Evolutionary conservation across 2,329 filamentous ascomycete species (phyloP).

Genomic region (Nemania bipapillata): DNA sequence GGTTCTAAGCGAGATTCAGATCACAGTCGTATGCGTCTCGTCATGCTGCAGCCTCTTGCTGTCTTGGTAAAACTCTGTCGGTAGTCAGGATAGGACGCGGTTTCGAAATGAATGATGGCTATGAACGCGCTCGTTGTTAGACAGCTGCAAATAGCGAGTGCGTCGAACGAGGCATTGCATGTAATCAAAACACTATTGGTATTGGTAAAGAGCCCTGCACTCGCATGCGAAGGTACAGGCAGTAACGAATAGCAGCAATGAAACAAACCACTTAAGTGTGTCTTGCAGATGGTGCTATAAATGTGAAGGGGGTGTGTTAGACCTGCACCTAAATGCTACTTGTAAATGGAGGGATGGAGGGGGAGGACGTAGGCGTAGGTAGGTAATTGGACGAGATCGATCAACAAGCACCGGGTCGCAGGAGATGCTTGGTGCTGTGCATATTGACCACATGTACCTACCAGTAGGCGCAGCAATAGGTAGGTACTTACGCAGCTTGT

Average conservation of each 20-base stretch:
- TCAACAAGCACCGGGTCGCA: constrained; percentile 43
- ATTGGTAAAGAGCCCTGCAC: constrained; percentile 5
- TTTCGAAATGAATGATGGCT: not conserved
- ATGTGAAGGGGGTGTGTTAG: constrained; percentile 16
- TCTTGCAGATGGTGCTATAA: constrained; percentile 25
- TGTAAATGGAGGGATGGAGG: constrained; percentile 42
- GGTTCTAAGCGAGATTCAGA: constrained; percentile 15
- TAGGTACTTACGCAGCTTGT: constrained; percentile 17
- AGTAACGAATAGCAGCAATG: constrained; percentile 39
- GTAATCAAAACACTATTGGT: constrained; percentile 33
- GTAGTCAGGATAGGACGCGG: not conserved
- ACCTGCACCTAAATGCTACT: too few relatives aligned
- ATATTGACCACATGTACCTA: constrained; percentile 7
- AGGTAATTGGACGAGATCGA: constrained; percentile 30
- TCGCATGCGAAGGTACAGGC: constrained; percentile 32
- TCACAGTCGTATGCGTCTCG: constrained; percentile 23
- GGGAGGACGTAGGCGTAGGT: constrained; percentile 28
- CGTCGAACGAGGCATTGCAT: constrained; percentile 39
- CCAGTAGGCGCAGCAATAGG: constrained; percentile 19
- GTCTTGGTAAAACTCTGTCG: constrained; percentile 1
- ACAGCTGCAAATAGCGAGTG: constrained; percentile 22
- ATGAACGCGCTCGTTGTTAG: constrained; percentile 29
- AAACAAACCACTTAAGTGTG: constrained; percentile 44
- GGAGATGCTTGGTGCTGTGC: constrained; percentile 34
- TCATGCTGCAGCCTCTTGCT: constrained; percentile 32